phyloP scores from a whole-genome alignment of 2,329 filamentous ascomycete genomes.

The Byssoonygena ceratinophila region DNA sequence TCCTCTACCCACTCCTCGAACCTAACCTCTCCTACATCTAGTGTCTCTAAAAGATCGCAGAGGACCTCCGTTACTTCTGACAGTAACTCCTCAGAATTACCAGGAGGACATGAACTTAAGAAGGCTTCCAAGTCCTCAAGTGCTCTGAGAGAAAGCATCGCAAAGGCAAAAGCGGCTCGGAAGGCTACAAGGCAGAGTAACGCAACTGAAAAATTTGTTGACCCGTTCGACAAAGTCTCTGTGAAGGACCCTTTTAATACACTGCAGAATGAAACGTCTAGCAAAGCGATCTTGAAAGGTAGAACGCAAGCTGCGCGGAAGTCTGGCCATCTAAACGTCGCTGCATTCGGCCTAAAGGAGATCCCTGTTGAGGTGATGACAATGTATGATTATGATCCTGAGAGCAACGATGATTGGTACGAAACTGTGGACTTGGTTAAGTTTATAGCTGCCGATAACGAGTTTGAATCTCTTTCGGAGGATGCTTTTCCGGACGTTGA shows the following conservation, averaged over 20 bases:
- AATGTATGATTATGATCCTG: conserved; percentile 76
- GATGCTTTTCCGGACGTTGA: conserved; percentile 64
- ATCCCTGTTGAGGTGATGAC: conserved; percentile 74
- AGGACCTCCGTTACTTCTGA: conserved; percentile 24
- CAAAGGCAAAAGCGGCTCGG: conserved; percentile 77
- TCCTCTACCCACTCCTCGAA: conserved; percentile 25
- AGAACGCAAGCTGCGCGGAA: conserved; percentile 62
- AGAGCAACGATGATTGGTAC: conserved; percentile 63
- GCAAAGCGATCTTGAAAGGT: conserved; percentile 59
- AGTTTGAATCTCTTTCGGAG: conserved; percentile 63
- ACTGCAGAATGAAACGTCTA: conserved; percentile 46
- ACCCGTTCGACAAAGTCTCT: conserved; percentile 41
- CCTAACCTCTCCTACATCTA: conserved; percentile 25
- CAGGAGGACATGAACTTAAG: conserved; percentile 27
- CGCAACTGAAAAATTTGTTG: conserved; percentile 14
- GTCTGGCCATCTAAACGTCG: conserved; percentile 77
- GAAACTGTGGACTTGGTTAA: conserved; percentile 80
- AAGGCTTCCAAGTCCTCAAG: conserved; percentile 59
- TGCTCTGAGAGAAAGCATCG: conserved; percentile 79
- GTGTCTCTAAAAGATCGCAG: conserved; percentile 25
- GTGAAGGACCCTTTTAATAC: conserved; percentile 48
- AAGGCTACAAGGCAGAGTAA: conserved; percentile 40
- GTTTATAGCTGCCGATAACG: conserved; percentile 82
- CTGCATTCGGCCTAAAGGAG: conserved; percentile 65
- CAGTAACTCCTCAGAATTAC: conserved; percentile 23